Evolutionary conservation across 371 early-diverging fungal genomes (phyloP).

Genomic region (Chytridium lagenaria): DNA sequence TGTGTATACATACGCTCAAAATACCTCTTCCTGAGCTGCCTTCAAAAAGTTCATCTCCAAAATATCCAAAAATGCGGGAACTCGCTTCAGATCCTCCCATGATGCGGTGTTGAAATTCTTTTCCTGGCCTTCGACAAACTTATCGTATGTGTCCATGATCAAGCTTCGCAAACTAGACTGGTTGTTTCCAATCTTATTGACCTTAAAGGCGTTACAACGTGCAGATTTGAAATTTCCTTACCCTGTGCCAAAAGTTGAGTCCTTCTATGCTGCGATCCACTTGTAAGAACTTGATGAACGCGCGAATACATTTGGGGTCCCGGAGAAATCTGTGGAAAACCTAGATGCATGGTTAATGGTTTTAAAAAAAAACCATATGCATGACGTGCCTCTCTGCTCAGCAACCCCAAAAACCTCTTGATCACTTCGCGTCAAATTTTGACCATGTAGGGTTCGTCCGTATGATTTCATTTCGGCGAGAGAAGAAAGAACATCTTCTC

Average conservation of each 20-base stretch:
- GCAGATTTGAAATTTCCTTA: not conserved
- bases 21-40: not conserved
- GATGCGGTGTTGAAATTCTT: not conserved
- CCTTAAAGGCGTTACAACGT: not conserved
- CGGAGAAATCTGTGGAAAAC: not conserved
- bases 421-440: not conserved
- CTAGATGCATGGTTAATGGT: not conserved
- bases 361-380: not conserved
- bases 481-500: not conserved
- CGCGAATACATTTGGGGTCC: not conserved
- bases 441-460: not conserved
- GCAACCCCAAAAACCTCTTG: not conserved
- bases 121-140: not conserved
- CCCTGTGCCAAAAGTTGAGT: constrained; percentile 18
- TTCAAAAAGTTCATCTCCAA: not conserved
- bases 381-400: not conserved
- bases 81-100: not conserved
- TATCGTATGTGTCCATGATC: constrained; percentile 2
- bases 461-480: not conserved
- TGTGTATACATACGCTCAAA: constrained; percentile 20
- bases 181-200: constrained; percentile 9
- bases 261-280: constrained; percentile 3
- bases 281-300: constrained; percentile 11
- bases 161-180: not conserved
- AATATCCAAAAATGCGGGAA: not conserved